A percentile compares a stretch with the other conserved stretches of the same genome.
phyloP scores from a whole-genome alignment of 352 stramenopile species.

The Albugo laibachii region DNA sequence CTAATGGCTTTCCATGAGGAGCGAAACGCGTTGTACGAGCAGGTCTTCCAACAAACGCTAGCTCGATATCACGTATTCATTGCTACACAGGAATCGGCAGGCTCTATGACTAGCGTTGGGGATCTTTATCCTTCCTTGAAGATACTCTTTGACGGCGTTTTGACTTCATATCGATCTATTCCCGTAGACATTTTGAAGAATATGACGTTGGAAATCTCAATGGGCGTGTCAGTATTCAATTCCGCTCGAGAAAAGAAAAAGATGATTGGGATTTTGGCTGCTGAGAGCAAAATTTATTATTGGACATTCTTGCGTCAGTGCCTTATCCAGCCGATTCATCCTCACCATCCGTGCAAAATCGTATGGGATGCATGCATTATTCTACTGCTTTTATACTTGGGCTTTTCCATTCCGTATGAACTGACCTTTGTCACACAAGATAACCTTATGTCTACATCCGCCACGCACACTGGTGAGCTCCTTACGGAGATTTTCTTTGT shows the following conservation, averaged over 20 bases:
- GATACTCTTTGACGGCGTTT: conserved; percentile 31
- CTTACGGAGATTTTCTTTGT: conserved; percentile 24
- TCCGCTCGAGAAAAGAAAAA: conserved; percentile 43
- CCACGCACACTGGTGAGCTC: conserved; percentile 17
- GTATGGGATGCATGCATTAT: conserved; percentile 30
- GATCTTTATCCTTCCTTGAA: conserved; percentile 49
- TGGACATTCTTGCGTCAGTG: conserved; percentile 8
- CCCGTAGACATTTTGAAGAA: conserved; percentile 30
- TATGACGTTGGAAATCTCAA: conserved; percentile 46
- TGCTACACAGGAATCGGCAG: conserved; percentile 29
- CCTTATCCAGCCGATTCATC: conserved; percentile 19
- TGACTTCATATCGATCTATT: conserved; percentile 40
- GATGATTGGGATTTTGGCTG: conserved; percentile 22
- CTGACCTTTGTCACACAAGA: conserved; percentile 24
- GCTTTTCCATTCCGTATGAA: conserved; percentile 38
- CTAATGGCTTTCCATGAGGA: conserved; percentile 38
- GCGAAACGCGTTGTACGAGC: conserved; percentile 34
- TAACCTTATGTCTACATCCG: neutral
- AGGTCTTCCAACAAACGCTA: conserved; percentile 46
- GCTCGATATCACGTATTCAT: conserved; percentile 42
- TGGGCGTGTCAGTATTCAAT: conserved; percentile 64
- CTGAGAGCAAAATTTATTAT: neutral
- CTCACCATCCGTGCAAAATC: conserved; percentile 23
- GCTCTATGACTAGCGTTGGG: conserved; percentile 24
- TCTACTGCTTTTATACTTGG: conserved; percentile 25